Conservation (phyloP, 2,329 filamentous ascomycete species). For the Graphilbum sp. region DNA sequence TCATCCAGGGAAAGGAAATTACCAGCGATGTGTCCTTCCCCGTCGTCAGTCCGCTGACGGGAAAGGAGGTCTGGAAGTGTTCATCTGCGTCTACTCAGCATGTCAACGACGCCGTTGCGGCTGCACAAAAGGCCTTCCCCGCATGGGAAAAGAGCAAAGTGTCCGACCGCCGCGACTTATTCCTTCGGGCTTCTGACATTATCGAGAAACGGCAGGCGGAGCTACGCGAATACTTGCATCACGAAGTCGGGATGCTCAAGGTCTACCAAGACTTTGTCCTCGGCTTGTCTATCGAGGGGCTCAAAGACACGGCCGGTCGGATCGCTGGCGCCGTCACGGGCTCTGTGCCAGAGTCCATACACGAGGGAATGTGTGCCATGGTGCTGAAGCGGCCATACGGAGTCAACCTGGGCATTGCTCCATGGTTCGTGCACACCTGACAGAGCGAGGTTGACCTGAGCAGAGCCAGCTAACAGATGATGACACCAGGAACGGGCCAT, state of each 20-base stretch:
- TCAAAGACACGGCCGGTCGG: conserved; percentile 25
- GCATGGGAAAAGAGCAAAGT: conserved; percentile 51
- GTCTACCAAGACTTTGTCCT: conserved; percentile 27
- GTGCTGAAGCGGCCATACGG: conserved; percentile 47
- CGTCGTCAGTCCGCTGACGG: too few species aligned
- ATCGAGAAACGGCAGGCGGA: conserved; percentile 44
- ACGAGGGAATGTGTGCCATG: conserved; percentile 41
- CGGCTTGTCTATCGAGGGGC: conserved; percentile 17
- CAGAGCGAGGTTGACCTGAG: too few species aligned
- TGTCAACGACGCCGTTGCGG: conserved; percentile 15
- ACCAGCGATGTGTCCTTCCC: too few species aligned
- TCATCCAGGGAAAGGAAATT: too few species aligned
- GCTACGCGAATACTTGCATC: conserved; percentile 38
- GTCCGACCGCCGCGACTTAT: conserved; percentile 46
- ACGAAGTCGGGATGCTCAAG: conserved; percentile 25
- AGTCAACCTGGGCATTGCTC: conserved; percentile 1
- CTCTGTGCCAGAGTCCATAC: conserved; percentile 16
- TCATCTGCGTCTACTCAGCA: too few species aligned
- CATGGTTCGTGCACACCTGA: too few species aligned
- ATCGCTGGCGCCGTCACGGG: conserved; percentile 7
- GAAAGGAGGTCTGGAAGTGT: too few species aligned
- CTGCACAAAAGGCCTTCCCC: conserved; percentile 50
- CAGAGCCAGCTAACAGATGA: too few species aligned
- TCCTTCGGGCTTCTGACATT: conserved; percentile 52
- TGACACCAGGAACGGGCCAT: conserved; percentile 60